These are phyloP conservation scores for Pichia sp. DNA, from an alignment of 1,139 yeast species.

Conservation along the genomic window DNA sequence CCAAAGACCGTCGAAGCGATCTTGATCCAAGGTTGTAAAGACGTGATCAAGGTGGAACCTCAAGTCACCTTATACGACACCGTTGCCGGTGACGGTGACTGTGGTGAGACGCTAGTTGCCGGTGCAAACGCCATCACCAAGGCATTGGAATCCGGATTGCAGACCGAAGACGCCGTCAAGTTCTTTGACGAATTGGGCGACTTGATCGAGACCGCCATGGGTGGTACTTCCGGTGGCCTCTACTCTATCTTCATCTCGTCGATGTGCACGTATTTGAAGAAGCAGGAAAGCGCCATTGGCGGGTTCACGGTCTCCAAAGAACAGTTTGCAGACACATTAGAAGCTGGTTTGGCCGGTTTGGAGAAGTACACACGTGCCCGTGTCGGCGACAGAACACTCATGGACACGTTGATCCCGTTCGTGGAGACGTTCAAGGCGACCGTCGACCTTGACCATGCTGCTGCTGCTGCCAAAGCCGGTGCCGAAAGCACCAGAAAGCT, in stretches of 20 bases:
- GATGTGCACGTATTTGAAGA: constrained; percentile 49
- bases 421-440: constrained; percentile 56
- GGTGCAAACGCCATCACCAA: constrained; percentile 75
- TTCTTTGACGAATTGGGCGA: constrained; percentile 66
- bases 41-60: constrained; percentile 61
- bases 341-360: constrained; percentile 57
- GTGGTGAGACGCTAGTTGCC: constrained; percentile 85
- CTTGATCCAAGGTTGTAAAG: constrained; percentile 50
- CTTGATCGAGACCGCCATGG: constrained; percentile 86
- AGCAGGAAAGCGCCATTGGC: constrained; percentile 31
- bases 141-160: constrained; percentile 44
- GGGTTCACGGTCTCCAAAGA: constrained; percentile 35
- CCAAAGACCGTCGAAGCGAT: constrained; percentile 38
- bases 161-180: constrained; percentile 47
- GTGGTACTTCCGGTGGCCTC: constrained; percentile 95
- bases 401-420: constrained; percentile 88
- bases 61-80: constrained; percentile 83
- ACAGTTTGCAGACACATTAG: constrained; percentile 42
- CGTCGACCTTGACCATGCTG: constrained; percentile 54
- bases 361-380: constrained; percentile 87
- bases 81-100: constrained; percentile 94
- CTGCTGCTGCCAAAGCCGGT: constrained; percentile 67
- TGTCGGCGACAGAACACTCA: constrained; percentile 83
- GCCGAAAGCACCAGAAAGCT: constrained; percentile 72
- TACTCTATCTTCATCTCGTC: constrained; percentile 82